phyloP scores from a whole-genome alignment of 805 yeast species.

The Cyberlindnera suaveolens region DNA sequence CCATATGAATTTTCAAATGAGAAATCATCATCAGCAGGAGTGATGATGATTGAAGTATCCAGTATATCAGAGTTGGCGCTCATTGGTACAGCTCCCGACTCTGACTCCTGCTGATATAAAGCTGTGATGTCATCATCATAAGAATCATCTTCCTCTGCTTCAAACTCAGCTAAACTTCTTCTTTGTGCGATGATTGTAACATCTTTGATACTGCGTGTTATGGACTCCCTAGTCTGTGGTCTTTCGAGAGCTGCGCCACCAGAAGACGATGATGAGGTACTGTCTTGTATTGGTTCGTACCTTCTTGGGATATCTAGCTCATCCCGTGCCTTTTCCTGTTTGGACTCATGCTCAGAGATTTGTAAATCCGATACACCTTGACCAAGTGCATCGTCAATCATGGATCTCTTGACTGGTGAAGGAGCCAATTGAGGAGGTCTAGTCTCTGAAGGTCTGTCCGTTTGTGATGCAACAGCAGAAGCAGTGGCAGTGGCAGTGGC shows the following conservation, averaged over 20 bases:
- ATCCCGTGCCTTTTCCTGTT: background rate
- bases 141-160: constrained; percentile 21
- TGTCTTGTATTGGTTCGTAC: background rate
- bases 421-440: background rate
- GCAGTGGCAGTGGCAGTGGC: background rate
- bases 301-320: constrained; percentile 6
- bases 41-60: background rate
- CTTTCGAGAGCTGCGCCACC: background rate
- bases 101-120: constrained; percentile 12
- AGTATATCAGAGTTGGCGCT: background rate
- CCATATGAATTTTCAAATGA: constrained; percentile 17
- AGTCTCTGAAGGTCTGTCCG: background rate
- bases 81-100: background rate
- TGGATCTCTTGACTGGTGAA: background rate
- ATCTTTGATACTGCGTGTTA: constrained; percentile 14
- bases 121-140: constrained; percentile 25
- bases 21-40: constrained; percentile 6
- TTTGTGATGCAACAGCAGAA: background rate
- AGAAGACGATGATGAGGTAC: background rate
- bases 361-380: background rate
- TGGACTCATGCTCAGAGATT: background rate
- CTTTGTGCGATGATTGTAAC: constrained; percentile 29
- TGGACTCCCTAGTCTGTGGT: background rate
- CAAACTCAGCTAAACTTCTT: constrained; percentile 21
- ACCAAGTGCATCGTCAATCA: background rate